Evolutionary conservation across 139 green algal genomes (phyloP).

Genomic region (Tetraselmis striata): DNA sequence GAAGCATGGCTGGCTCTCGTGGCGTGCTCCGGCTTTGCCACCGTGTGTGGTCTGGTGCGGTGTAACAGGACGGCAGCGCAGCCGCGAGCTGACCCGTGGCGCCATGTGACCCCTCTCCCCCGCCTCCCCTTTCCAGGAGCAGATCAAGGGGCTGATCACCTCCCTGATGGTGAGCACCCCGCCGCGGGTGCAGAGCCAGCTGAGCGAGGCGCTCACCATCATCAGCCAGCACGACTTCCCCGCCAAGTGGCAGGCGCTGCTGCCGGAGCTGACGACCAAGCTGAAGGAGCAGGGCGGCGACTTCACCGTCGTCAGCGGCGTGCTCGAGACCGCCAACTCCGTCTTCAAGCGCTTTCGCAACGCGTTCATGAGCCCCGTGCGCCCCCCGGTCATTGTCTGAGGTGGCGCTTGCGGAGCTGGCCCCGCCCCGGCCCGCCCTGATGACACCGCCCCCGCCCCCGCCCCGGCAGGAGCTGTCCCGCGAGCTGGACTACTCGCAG

Average conservation of each 20-base stretch:
- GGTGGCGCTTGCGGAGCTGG: no score
- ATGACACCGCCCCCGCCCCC: no score
- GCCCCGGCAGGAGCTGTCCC: conserved; percentile 8
- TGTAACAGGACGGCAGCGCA: no score
- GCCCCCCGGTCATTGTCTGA: no score
- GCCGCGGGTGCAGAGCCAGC: conserved; percentile 58
- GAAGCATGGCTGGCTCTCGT: no score
- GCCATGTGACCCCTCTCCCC: no score
- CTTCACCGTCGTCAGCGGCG: conserved; percentile 59
- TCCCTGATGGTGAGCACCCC: conserved; percentile 85
- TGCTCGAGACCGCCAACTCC: conserved; percentile 85
- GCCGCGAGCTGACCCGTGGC: no score
- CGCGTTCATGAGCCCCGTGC: not conserved
- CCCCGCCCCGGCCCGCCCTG: no score
- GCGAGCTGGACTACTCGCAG: conserved; percentile 75
- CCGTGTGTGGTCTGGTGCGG: no score
- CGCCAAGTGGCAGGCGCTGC: conserved; percentile 68
- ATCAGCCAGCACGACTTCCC: conserved; percentile 91
- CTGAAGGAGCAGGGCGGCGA: conserved; percentile 44
- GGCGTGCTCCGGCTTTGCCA: no score
- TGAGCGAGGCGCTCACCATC: conserved; percentile 89
- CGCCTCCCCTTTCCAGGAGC: conserved; percentile 61
- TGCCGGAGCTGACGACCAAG: conserved; percentile 81
- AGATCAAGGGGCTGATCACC: conserved; percentile 81
- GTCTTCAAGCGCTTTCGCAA: conserved; percentile 91